These are phyloP conservation scores for Aspergillus heteromorphus DNA, from an alignment of 495 filamentous ascomycete species.

Conservation along the genomic window DNA sequence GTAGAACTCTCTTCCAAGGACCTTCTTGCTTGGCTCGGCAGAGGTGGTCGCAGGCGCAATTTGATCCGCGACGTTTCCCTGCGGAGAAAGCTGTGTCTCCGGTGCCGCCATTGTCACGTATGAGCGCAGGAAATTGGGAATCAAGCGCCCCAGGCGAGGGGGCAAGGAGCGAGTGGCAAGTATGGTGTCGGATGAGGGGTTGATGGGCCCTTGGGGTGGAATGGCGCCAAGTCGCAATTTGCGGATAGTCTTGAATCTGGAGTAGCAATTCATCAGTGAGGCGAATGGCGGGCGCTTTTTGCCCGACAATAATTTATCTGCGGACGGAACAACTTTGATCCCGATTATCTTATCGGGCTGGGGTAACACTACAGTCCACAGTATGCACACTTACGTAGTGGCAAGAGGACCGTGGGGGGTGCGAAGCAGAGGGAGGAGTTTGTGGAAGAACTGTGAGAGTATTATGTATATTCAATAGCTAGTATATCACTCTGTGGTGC, in stretches of 20 bases:
- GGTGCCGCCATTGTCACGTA: slow-evolving; percentile 26
- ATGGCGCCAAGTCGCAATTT: not conserved
- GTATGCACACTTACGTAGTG: no score
- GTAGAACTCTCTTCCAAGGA: slow-evolving; percentile 85
- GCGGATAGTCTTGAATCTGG: not conserved
- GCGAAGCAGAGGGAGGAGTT: no score
- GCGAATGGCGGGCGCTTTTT: slow-evolving; percentile 15
- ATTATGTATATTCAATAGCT: no score
- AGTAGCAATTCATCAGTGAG: not conserved
- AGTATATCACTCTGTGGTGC: no score
- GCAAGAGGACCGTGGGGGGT: no score
- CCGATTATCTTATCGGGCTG: slow-evolving; percentile 31
- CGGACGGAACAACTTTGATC: slow-evolving; percentile 22
- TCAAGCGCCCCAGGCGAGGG: slow-evolving; percentile 28
- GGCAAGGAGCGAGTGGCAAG: slow-evolving; percentile 20
- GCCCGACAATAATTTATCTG: slow-evolving; percentile 20
- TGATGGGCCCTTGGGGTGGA: slow-evolving; percentile 1
- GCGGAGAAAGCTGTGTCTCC: slow-evolving; percentile 15
- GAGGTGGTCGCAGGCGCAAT: slow-evolving; percentile 14
- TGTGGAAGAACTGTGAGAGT: no score
- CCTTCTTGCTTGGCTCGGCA: slow-evolving; percentile 41
- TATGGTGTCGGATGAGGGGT: slow-evolving; percentile 26
- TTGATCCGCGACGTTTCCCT: slow-evolving; percentile 12
- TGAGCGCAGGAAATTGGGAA: slow-evolving; percentile 5
- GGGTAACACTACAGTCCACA: not conserved